Evolutionary conservation across 306 rosid species (phyloP).

Genomic region (Canavalia gladiata): DNA sequence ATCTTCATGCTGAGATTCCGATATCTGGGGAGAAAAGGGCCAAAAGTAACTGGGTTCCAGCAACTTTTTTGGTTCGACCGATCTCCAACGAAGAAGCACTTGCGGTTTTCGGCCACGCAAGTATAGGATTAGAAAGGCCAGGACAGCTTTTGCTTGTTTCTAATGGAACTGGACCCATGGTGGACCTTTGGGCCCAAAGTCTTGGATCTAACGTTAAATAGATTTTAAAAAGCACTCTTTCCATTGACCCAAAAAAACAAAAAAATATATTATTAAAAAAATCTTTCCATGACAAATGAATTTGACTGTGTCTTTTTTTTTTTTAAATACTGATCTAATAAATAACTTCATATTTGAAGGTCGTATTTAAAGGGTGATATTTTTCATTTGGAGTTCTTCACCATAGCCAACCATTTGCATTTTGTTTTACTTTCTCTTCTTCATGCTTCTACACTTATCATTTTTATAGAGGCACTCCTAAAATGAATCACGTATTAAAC

Average conservation of each 20-base stretch:
- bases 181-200: conserved; percentile 7
- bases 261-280: background rate
- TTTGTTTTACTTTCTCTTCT: background rate
- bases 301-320: background rate
- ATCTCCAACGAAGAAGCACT: background rate
- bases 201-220: conserved; percentile 2
- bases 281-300: background rate
- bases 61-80: background rate
- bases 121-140: background rate
- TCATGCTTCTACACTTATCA: background rate
- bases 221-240: background rate
- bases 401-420: background rate
- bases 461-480: background rate
- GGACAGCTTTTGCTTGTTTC: background rate
- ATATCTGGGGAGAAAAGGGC: conserved; percentile 1
- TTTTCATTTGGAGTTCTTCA: conserved; percentile 1
- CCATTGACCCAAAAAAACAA: background rate
- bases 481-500: background rate
- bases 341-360: background rate
- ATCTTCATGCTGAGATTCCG: background rate
- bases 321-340: background rate
- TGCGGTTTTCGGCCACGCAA: background rate
- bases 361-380: background rate
- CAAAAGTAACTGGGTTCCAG: background rate
- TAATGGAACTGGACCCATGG: conserved; percentile 21